Evolutionary conservation across 768 basidiomycete genomes (phyloP), one percentile per base, ranked within the genome.

Genomic region (Auriscalpium microsporum): DNA sequence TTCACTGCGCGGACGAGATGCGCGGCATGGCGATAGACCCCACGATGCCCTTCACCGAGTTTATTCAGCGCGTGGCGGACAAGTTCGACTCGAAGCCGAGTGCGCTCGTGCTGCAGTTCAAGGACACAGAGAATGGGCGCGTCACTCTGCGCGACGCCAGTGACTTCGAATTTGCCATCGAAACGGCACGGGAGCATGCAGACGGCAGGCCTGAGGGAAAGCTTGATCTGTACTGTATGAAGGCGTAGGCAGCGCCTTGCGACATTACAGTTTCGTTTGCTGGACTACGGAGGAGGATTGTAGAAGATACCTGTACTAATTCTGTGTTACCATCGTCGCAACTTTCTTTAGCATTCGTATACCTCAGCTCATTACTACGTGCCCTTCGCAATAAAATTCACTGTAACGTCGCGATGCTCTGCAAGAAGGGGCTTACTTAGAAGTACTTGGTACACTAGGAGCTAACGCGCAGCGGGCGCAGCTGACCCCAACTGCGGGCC

Each of bases 121-220:
- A 79, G 64, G 93, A 96, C 66, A 91, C 94, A 67, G 93, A 95
- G 54, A 90, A 88, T 21, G 85, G 82, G n/a, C 84, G 82, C 70
- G 82, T 94, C 21, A 82, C 84, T 3, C 71, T 96, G 52, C 77
- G 80, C 35, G 93, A 96, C 64, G 88, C 90, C 60, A 83, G 85
- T 51, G 93, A 94, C 73, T 94, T 83, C 65, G 92, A 94, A 61
- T 81, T 93, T 54, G 93, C 92, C 38, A 82, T 94, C 53, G 93
- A 94, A 72, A 91, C 89, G 1, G 90, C 91, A 9, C 77, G 87
- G 23, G 86, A 84, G 66, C 78, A 72, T 58, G 78, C 84, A 16
- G 84, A 83, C 64, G 90, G 89, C 45, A 82, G 79, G 64, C 76
- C 84, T 0, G 91, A 93, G 68, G 91, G 92, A 48, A 88, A 83